Percentiles rank a stretch among this genome's conserved stretches.
Conservation (phyloP, 257 asterid genomes). For the Eustoma russellianum region DNA sequence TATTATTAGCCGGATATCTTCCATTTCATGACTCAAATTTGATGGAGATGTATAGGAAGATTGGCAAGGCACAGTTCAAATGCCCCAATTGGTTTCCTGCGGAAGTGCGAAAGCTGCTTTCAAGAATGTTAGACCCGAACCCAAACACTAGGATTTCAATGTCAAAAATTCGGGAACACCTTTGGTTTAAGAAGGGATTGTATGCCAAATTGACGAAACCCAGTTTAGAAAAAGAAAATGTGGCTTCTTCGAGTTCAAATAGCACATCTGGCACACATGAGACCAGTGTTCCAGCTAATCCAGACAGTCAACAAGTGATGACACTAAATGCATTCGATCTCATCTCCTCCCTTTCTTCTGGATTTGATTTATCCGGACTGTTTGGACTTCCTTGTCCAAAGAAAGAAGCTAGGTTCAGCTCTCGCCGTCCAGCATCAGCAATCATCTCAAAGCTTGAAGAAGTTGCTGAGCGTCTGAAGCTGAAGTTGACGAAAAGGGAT, state of each 20-base stretch:
- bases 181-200: conserved; percentile 54
- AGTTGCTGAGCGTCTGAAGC: conserved; percentile 47
- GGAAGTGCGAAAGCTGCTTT: conserved; percentile 40
- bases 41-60: conserved; percentile 78
- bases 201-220: conserved; percentile 16
- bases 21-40: conserved; percentile 71
- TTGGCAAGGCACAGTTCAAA: conserved; percentile 47
- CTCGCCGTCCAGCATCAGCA: conserved; percentile 49
- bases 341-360: conserved; percentile 63
- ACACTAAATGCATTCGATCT: conserved; percentile 72
- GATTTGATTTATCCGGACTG: conserved; percentile 61
- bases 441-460: conserved; percentile 70
- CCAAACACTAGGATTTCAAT: conserved; percentile 52
- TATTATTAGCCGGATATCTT: conserved; percentile 61
- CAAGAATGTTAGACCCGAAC: conserved; percentile 59
- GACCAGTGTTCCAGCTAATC: conserved; percentile 8
- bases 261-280: conserved; percentile 1
- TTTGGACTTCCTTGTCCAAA: conserved; percentile 52
- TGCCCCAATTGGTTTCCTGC: conserved; percentile 64
- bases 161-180: conserved; percentile 35
- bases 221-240: conserved; percentile 25
- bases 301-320: conserved; percentile 17
- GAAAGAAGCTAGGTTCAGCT: conserved; percentile 64
- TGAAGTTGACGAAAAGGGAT: conserved; percentile 57
- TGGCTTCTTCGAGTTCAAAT: conserved; percentile 18